Evolutionary conservation across 257 asterid genomes (phyloP), one percentile per base, ranked within the genome.

Genomic region (Nicotiana sylvestris): DNA sequence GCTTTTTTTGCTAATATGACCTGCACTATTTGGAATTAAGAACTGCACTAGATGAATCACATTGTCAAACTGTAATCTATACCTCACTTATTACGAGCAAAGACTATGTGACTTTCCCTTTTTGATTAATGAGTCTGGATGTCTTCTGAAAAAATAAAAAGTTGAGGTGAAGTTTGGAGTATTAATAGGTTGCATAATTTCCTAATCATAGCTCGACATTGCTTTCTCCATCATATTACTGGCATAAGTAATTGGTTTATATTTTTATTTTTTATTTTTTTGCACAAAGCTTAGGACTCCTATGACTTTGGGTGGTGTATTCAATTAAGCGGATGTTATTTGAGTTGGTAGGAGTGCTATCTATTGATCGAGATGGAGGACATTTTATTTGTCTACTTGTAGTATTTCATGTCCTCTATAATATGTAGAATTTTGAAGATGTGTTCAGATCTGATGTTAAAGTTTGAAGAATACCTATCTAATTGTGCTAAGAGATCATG

Each of bases 401-500:
- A n/a, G 29, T 58, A 58, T n/a, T n/a, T 58, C 65, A 58, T 6
- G 11, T n/a, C 9, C 29, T 58, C 10, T 58, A 11, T 58, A 58
- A 17, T 57, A 18, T 58, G 29, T 58, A 58, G 65, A 58, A 58
- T 58, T n/a, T n/a, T 7, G 65, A 58, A 27, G 65, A n/a, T 18
- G 65, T 58, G 6, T 58, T 58, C 21, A 18, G 65, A 7, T 80
- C 66, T 89, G 85, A 58, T n/a, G 65, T 18, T 57, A n/a, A 58
- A 58, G 65, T 33, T 58, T 58, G 27, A 57, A 13, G 25, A 18
- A n/a, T 58, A 18, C 4, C 64, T 6, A 17, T 17, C 27, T 17
- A 18, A 57, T 58, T 58, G 65, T 58, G 29, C 64, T 7, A 58
- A 18, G 65, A 17, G 65, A 58, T 58, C 9, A 27, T 58, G 29